A percentile compares a stretch with the other conserved stretches of the same genome.
Conservation (phyloP, 164 flowering plant species). For the Litsea cubeba region DNA sequence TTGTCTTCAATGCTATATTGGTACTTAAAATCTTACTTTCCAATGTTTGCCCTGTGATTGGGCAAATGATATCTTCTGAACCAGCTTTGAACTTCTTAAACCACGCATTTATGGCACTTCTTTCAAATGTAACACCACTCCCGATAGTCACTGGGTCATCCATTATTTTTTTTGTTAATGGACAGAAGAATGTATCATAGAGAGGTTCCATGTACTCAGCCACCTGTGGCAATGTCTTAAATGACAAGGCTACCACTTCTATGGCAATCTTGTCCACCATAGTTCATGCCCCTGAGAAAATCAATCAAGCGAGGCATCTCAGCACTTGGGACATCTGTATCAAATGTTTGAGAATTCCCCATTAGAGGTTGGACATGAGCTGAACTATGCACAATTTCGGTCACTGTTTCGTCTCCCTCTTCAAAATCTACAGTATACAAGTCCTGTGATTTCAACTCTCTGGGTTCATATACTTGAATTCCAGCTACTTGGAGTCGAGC, state of each 20-base stretch:
- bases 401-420: slow-evolving; percentile 8
- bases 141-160: slow-evolving; percentile 71
- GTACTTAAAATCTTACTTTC: slow-evolving; percentile 29
- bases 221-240: slow-evolving; percentile 28
- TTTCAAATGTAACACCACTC: slow-evolving; percentile 71
- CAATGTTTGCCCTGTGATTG: slow-evolving; percentile 51
- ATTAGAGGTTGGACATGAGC: slow-evolving; percentile 19
- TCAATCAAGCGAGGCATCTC: slow-evolving; percentile 16
- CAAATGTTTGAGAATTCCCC: slow-evolving; percentile 19
- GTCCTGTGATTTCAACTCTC: slow-evolving; percentile 7
- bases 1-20: slow-evolving; percentile 59
- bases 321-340: neutral
- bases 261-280: slow-evolving; percentile 12
- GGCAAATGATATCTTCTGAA: slow-evolving; percentile 44
- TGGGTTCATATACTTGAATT: slow-evolving; percentile 7
- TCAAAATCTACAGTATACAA: slow-evolving; percentile 4
- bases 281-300: slow-evolving; percentile 18
- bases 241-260: slow-evolving; percentile 19
- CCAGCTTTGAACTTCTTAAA: slow-evolving; percentile 28
- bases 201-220: slow-evolving; percentile 55
- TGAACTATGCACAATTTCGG: slow-evolving; percentile 49
- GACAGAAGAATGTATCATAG: slow-evolving; percentile 62
- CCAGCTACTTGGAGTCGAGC: slow-evolving; percentile 22
- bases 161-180: slow-evolving; percentile 67
- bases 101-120: slow-evolving; percentile 49